Conservation (phyloP, 805 yeast species). For the Teunomyces funiuensis region DNA sequence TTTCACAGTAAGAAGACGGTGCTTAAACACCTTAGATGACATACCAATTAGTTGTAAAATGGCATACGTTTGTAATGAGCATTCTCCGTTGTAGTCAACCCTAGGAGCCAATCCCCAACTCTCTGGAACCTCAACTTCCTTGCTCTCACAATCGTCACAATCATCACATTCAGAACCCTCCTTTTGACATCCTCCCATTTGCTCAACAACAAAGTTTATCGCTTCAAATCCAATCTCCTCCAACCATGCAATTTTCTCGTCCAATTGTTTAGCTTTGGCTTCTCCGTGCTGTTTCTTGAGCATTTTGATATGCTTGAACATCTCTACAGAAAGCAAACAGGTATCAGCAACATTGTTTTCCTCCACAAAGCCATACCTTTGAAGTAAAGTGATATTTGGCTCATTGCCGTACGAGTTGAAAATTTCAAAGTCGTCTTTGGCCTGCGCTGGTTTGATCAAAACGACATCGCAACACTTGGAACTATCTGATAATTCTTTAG, state of each 20-base stretch:
- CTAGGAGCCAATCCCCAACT: constrained; percentile 47
- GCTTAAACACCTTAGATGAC: constrained; percentile 27
- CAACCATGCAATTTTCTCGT: constrained; percentile 49
- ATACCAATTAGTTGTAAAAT: constrained; percentile 26
- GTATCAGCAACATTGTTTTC: constrained; percentile 47
- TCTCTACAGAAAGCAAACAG: constrained; percentile 56
- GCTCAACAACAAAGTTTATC: constrained; percentile 24
- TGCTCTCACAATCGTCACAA: constrained; percentile 14
- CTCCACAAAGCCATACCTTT: constrained; percentile 79
- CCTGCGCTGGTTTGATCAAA: constrained; percentile 40
- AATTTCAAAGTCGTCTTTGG: constrained; percentile 53
- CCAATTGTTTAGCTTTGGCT: constrained; percentile 30
- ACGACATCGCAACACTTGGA: constrained; percentile 70
- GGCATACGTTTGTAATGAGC: constrained; percentile 46
- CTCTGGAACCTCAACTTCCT: constrained; percentile 26
- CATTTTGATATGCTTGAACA: constrained; percentile 32
- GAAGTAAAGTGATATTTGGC: constrained; percentile 61
- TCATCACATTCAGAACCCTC: constrained; percentile 12
- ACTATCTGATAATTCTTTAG: constrained; percentile 34
- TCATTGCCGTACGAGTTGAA: constrained; percentile 81
- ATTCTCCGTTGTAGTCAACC: constrained; percentile 42
- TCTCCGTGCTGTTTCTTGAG: constrained; percentile 20
- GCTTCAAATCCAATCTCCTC: constrained; percentile 44
- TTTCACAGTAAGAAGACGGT: constrained; percentile 17
- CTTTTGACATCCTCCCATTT: constrained; percentile 3